Percentiles rank a stretch among this genome's conserved stretches.
Conservation (phyloP, 202 grass and related monocot genomes). For the Zoysia matrella region DNA sequence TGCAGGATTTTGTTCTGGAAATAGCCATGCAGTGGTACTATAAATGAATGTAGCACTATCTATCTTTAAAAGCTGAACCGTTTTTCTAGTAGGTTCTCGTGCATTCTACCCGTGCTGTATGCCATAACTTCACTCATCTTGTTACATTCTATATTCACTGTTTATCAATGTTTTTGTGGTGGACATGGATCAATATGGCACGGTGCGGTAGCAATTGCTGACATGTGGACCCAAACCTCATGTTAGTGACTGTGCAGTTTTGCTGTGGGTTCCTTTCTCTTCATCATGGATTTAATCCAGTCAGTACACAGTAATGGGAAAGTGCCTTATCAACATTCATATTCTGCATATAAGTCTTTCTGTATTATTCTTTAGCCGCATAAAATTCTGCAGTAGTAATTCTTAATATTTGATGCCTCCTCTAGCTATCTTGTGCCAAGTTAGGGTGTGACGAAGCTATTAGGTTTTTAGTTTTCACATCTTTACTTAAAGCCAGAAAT, state of each 20-base stretch:
- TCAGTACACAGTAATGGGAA: neutral
- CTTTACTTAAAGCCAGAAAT: neutral
- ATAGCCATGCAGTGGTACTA: neutral
- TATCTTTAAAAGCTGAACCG: neutral
- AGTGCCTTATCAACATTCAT: neutral
- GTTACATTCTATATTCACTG: neutral
- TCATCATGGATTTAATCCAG: neutral
- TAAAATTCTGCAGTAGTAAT: neutral
- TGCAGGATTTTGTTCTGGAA: neutral
- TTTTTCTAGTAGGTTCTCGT: conserved; percentile 7
- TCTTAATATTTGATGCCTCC: neutral
- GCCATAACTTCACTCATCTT: neutral
- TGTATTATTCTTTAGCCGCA: neutral
- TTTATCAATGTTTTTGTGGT: neutral
- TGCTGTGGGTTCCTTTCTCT: neutral
- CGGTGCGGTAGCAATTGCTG: neutral
- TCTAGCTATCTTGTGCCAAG: neutral
- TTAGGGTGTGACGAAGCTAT: neutral
- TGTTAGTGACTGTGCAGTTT: neutral
- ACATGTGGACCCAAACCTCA: neutral
- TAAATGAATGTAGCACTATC: conserved; percentile 19
- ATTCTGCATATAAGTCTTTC: conserved; percentile 24
- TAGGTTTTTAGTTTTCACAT: conserved; percentile 12
- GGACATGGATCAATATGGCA: neutral
- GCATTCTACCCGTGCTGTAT: neutral